Evolutionary conservation across 2,329 filamentous ascomycete genomes (phyloP), one percentile per base, ranked within the genome.

Genomic region (Mycosphaerella sp.): DNA sequence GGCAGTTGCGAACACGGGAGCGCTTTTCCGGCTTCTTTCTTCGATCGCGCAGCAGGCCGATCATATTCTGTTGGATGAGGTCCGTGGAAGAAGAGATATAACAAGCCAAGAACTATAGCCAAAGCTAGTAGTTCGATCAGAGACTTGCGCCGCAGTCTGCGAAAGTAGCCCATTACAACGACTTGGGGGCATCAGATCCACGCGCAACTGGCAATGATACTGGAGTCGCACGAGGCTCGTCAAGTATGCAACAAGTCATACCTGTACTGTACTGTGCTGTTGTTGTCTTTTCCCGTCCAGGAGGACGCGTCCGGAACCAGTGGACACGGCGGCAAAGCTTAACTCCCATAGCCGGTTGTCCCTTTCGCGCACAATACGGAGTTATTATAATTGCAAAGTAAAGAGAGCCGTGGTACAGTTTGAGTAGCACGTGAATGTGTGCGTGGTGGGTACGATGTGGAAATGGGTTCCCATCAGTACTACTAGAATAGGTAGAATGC

Each of bases 1-100:
- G 59, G 52, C 3, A 64, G 45, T 28, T 47, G 32, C 28, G 47
- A 46, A 35, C 61, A 64, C 36, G 54, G 48, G 8, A 54, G 47
- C 10, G 45, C 45, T 34, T 42, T 39, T 13, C 45, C 45, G 5
- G 45, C 39, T 17, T 49, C n/a, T 30, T 49, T 35, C 39, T 49
- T 49, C 0, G 45, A 49, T 14, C 45, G 25, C n/a, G 37, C 28
- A n/a, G 45, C 45, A 16, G 45, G 45, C 18, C 37, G 37, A 17
- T 49, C 45, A 41, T 49, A 49, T 27, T 49, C 45, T 21, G n/a
- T n/a, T n/a, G 45, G 45, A 34, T 49, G 45, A 35, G 45, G 45
- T 34, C 45, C 37, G 13, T 49, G 37, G 18, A 49, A 49, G 45
- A 44, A 39, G 35, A 48, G 37, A 32, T 37, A 49, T 10, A 53